These are phyloP conservation scores for Arthrobotrys iridis DNA, from an alignment of 2,329 filamentous ascomycete species.

Conservation along the genomic window DNA sequence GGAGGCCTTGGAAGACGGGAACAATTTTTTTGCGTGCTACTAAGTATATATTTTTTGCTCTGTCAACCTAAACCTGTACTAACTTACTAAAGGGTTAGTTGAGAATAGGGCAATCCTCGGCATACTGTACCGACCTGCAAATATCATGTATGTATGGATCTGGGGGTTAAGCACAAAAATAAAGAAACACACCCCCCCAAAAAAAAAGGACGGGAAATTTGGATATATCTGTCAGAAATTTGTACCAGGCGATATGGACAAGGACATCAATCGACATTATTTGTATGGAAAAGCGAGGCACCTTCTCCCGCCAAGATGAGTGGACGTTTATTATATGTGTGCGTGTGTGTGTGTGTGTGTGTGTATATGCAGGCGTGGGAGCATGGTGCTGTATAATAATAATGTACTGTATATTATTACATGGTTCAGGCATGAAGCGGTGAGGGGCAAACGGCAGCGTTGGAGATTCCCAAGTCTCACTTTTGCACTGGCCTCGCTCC, in stretches of 20 bases:
- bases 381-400: too few relatives aligned
- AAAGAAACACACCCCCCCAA: too few relatives aligned
- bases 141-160: too few relatives aligned
- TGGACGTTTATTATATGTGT: neutral
- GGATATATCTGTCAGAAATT: slow-evolving; percentile 24
- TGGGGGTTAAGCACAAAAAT: too few relatives aligned
- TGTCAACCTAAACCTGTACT: too few relatives aligned
- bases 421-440: slow-evolving; percentile 43
- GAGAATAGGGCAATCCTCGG: slow-evolving; percentile 16
- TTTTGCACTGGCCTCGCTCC: slow-evolving; percentile 3
- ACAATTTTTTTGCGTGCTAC: neutral
- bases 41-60: neutral
- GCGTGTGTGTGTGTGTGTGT: neutral
- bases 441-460: slow-evolving; percentile 12
- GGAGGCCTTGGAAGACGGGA: neutral
- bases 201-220: neutral
- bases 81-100: too few relatives aligned
- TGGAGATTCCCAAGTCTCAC: slow-evolving; percentile 18
- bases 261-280: neutral
- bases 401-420: too few relatives aligned
- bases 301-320: neutral
- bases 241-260: neutral
- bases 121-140: slow-evolving; percentile 11
- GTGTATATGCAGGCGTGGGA: slow-evolving; percentile 31
- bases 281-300: neutral